Evolutionary conservation across 257 asterid genomes (phyloP), one percentile per base, ranked within the genome.

Genomic region (Salvia hispanica): DNA sequence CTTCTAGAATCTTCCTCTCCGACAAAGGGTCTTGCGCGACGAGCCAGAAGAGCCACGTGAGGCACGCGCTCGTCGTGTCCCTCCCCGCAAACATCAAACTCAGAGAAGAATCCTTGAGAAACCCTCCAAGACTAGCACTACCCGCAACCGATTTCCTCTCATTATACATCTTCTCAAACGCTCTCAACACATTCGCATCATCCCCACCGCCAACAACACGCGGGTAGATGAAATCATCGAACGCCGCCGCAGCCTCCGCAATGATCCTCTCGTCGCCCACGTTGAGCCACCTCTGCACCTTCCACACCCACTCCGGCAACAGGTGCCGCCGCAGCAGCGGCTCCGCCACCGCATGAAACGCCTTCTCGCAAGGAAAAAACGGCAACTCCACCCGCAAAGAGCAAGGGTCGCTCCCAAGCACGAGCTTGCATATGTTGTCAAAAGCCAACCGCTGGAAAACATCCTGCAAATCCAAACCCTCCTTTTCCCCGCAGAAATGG

Each of bases 181-280:
- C 53, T 7, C 16, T 58, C 43, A 78, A 39, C 6, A 77, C 21
- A n/a, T 54, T 46, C 9, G 18, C 16, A 6, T 31, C 64, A 1
- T 9, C n/a, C n/a, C n/a, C n/a, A n/a, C n/a, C n/a, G n/a, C n/a
- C 51, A 10, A 9, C 53, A 10, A 64, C 51, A 4, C 36, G 4
- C 64, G 74, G 71, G 69, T 78, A 78, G 50, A 79, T 65, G 45
- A 80, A 78, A 3, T 77, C 48, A 21, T 84, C 89, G 3, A 88
- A 44, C n/a, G 74, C 64, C 58, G 40, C 12, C 14, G 57, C 15
- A 3, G 85, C 81, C 40, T 75, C 51, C 0, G 9, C 12, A 6
- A 83, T 43, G 72, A 13, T 53, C 75, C 31, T 77, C 72, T 80
- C 88, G 2, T 28, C 46, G 0, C 75, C 84, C 28, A 82, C 57